Base-by-base conservation (phyloP, 305 asterid genomes). In the Solanum hybrid region DNA sequence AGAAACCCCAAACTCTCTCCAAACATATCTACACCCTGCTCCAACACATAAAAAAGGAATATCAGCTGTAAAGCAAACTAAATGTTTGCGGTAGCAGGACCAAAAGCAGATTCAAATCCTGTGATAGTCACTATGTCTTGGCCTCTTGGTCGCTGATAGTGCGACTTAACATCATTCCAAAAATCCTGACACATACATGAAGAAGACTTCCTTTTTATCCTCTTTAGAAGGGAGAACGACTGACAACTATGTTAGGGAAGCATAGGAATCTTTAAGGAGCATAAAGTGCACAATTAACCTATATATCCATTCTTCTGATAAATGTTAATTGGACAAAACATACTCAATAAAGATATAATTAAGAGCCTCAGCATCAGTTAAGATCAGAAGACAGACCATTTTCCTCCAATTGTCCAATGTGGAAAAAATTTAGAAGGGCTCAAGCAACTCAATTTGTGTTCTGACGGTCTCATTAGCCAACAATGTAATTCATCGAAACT, bases 1-100 rank as follows among this genome's bases (percentile, higher is more conserved):
- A 97, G 92, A 94, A 97, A 97, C 40, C 99, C 99, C 91, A 96
- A 95, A 80, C 97, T 97, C 86, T 93, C 95, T 75, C 98, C 99
- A 90, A 97, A 97, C 99, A 97, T 97, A 92, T 97, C 99, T 79
- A 97, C 96, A 35, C 6, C 35, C 35, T 32, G 35, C 35, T 32
- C 35, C 35, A 92, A 88, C 38, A 93, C 75, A 84, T 84, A 51
- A 84, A 91, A 84, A 32, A 29, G 31, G 31, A 91, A 81, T 91
- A 71, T 84, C 42, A 51, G 87, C 42, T 84, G 87, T 46, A 14
- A 81, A 79, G 89, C 82, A 87, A 91, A 51, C 42, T 84, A 10
- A 51, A 84, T 31, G 31, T 22, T 84, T 84, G 87, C 12, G 1
- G 11, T 84, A 51, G 11, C 75, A 46, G 31, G 73, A 20, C 31